Evolutionary conservation across 805 yeast species (phyloP).

Genomic region (Kluyveromyces siamensis): DNA sequence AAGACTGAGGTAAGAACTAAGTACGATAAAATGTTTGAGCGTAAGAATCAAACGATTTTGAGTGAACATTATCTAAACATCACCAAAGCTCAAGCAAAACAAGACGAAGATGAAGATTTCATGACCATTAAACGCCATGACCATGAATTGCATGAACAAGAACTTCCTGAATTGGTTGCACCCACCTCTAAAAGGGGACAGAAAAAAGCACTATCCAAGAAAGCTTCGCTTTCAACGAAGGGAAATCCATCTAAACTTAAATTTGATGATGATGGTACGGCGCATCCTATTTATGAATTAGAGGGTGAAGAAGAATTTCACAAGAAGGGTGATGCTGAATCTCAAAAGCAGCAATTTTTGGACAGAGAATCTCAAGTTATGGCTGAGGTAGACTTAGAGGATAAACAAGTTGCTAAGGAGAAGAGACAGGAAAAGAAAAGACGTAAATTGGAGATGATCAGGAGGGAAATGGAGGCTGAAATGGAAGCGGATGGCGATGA

Average conservation of each 20-base stretch:
- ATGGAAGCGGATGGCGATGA: slow-evolving; percentile 17
- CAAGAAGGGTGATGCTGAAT: slow-evolving; percentile 55
- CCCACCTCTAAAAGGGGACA: slow-evolving; percentile 78
- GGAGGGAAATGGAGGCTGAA: slow-evolving; percentile 35
- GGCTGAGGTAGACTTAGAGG: slow-evolving; percentile 65
- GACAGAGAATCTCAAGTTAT: slow-evolving; percentile 56
- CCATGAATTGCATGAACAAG: slow-evolving; percentile 59
- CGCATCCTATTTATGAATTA: slow-evolving; percentile 87
- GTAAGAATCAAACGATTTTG: slow-evolving; percentile 85
- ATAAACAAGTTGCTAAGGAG: slow-evolving; percentile 65
- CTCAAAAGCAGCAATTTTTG: slow-evolving; percentile 62
- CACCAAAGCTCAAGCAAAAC: slow-evolving; percentile 38
- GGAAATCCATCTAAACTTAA: slow-evolving; percentile 70
- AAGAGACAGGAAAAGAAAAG: slow-evolving; percentile 85
- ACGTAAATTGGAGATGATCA: slow-evolving; percentile 72
- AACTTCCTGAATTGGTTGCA: slow-evolving; percentile 47
- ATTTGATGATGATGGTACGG: slow-evolving; percentile 90
- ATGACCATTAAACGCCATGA: slow-evolving; percentile 71
- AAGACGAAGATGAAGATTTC: slow-evolving; percentile 54
- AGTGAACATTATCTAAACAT: slow-evolving; percentile 81
- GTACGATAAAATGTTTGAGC: slow-evolving; percentile 91
- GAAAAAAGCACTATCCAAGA: slow-evolving; percentile 82
- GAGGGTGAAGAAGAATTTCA: slow-evolving; percentile 84
- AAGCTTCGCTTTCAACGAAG: slow-evolving; percentile 49
- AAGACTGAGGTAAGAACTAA: slow-evolving; percentile 57